Percentiles rank a stretch among this genome's conserved stretches.
Conservation (phyloP, 2,329 filamentous ascomycete genomes). For the Pseudovirgaria hyperparasitica region DNA sequence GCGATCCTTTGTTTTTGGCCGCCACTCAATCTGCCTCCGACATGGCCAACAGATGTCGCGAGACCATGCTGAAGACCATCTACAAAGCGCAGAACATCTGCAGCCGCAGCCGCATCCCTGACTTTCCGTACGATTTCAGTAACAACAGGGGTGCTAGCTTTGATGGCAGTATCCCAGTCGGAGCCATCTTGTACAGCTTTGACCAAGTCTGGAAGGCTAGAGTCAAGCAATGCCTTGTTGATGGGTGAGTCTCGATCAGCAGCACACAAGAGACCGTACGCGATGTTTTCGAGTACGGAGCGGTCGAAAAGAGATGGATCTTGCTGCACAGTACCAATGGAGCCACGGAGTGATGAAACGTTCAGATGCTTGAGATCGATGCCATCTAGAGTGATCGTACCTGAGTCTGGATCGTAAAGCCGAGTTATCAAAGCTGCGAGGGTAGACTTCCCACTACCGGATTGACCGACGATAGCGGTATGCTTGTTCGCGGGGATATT, state of each 20-base stretch:
- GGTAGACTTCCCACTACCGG: constrained; percentile 30
- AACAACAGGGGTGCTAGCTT: constrained; percentile 30
- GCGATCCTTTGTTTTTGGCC: constrained; percentile 47
- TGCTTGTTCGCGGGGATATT: constrained; percentile 23
- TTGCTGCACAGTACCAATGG: constrained; percentile 35
- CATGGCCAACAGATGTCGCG: constrained; percentile 37
- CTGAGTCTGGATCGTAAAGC: constrained; percentile 26
- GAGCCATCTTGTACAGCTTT: constrained; percentile 39
- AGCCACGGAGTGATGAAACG: constrained; percentile 21
- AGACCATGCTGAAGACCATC: constrained; percentile 36
- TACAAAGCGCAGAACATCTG: constrained; percentile 48
- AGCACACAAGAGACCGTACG: constrained; percentile 36
- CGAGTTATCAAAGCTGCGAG: constrained; percentile 24
- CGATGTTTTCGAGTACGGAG: constrained; percentile 42
- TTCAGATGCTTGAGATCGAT: constrained; percentile 25
- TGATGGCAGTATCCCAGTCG: constrained; percentile 33
- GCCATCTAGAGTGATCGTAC: constrained; percentile 22
- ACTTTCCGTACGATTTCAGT: constrained; percentile 40
- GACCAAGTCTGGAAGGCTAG: constrained; percentile 38
- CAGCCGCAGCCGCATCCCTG: constrained; percentile 39
- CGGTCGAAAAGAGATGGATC: constrained; percentile 39
- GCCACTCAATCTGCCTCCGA: constrained; percentile 43
- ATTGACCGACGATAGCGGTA: constrained; percentile 31
- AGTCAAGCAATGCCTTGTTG: constrained; percentile 34
- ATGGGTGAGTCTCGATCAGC: constrained; percentile 34